Base-by-base conservation (phyloP, 495 filamentous ascomycete species). In the Parathielavia hyrcaniae region DNA sequence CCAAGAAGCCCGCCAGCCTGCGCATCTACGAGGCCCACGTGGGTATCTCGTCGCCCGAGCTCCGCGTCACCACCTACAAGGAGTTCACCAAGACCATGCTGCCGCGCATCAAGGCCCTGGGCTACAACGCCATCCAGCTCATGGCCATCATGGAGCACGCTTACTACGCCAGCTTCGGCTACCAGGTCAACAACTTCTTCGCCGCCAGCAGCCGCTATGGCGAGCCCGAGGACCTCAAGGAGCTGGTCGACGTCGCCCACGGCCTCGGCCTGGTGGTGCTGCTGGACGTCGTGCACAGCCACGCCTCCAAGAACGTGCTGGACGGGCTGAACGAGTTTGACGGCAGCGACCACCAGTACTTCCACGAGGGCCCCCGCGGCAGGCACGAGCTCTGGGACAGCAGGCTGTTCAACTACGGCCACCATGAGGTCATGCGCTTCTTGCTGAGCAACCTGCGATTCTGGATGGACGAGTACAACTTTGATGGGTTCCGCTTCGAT, bases 71-170 rank as follows among this genome's bases (percentile, higher is more conserved):
- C 17, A 95, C 90, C 9, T 98, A 95, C 80, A 96, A 95, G 71
- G 90, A 98, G 72, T 98, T 98, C 74, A 97, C 95, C 16, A 80
- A 83, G 64, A 88, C 87, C 71, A 87, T 93, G 81, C 81, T 98
- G 9, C 90, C 91, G 10, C 85, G 92, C 59, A 97, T 98, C 74
- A 85, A 91, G 66, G 77, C 82, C 64, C 79, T 97, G 55, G 93
- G 92, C 54, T 98, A 98, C 75, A 97, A 98, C 75, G 87, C 91
- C 41, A 97, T 98, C 64, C 93, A 98, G 71, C 78, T 98, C 62
- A 98, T 98, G 93, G 93, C 93, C 41, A 81, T 98, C 64, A 97
- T 97, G 90, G 93, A 98, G 70, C 93, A 98, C 74, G 92, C 93
- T 30, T 98, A 98, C 77, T 98, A 98, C 72, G 93, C 93, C 61